phyloP scores from a whole-genome alignment of 2,329 filamentous ascomycete genomes.

The Ophiobolus disseminans region DNA sequence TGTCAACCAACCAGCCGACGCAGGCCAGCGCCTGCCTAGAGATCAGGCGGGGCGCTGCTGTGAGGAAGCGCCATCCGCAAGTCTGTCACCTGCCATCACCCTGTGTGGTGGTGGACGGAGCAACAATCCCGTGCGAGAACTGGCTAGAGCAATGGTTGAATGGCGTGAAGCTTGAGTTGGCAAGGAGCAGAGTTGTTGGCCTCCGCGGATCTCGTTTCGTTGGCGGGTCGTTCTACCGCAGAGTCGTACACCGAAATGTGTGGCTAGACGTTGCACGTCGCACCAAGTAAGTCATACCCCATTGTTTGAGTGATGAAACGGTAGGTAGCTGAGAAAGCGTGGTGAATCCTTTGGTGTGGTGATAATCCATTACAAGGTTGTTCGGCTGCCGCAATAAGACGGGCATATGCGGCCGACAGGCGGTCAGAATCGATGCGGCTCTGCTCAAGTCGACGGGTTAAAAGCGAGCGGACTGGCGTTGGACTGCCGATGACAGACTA shows the following conservation, averaged over 20 bases:
- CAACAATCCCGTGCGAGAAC: conserved; percentile 7
- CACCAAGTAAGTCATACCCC: too few species aligned
- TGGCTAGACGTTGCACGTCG: too few species aligned
- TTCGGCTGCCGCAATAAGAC: conserved; percentile 10
- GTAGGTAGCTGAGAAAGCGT: too few species aligned
- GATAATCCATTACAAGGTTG: conserved; percentile 6
- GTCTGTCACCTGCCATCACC: conserved; percentile 11
- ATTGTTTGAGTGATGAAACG: too few species aligned
- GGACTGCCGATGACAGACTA: conserved; percentile 5
- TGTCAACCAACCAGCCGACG: conserved; percentile 28
- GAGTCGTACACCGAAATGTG: background rate
- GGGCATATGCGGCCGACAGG: conserved; percentile 15
- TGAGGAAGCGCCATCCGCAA: conserved; percentile 22
- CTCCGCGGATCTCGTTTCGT: background rate
- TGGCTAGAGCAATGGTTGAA: conserved; percentile 8
- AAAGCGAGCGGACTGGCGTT: conserved; percentile 21
- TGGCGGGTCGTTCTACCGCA: background rate
- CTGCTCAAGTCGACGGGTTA: conserved; percentile 25
- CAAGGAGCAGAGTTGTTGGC: background rate
- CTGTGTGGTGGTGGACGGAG: conserved; percentile 10
- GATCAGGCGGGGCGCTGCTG: conserved; percentile 23
- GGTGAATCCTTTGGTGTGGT: too few species aligned
- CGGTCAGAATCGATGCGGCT: conserved; percentile 22
- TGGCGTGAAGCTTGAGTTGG: background rate
- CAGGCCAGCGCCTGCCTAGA: conserved; percentile 24